Evolutionary conservation across 2,329 filamentous ascomycete genomes (phyloP).

Genomic region (Gremmenia infestans): DNA sequence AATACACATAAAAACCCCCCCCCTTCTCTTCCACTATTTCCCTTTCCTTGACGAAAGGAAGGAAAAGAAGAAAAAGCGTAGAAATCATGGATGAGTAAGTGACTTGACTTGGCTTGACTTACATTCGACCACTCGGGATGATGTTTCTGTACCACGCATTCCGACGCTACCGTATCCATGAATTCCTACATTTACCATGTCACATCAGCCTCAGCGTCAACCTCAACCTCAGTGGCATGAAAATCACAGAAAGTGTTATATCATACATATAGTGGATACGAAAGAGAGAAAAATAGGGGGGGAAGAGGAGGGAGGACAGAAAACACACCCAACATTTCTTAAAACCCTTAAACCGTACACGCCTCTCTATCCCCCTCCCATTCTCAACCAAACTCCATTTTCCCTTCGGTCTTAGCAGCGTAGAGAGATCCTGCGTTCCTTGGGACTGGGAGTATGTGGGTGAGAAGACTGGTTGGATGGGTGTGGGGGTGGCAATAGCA

Average conservation of each 20-base stretch:
- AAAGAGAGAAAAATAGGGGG: not conserved
- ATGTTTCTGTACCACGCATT: constrained; percentile 64
- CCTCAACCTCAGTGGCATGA: too few species aligned
- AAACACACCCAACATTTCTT: constrained; percentile 57
- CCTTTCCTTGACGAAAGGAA: too few species aligned
- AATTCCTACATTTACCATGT: constrained; percentile 51
- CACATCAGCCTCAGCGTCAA: too few species aligned
- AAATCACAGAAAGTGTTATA: not conserved
- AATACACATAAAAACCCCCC: not conserved
- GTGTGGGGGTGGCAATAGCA: too few species aligned
- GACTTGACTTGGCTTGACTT: constrained; percentile 21
- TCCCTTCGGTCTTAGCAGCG: constrained; percentile 21
- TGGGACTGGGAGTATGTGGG: constrained; percentile 12
- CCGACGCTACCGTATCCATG: constrained; percentile 65
- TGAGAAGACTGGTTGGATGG: constrained; percentile 12
- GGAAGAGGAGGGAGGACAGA: not conserved
- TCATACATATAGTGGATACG: too few species aligned
- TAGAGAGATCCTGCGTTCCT: constrained; percentile 11
- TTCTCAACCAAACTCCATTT: constrained; percentile 48
- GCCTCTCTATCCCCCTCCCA: constrained; percentile 53
- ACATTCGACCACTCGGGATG: constrained; percentile 77
- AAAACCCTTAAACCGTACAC: constrained; percentile 61
- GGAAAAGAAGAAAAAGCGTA: not conserved
- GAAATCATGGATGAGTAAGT: not conserved
- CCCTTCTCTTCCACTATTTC: too few species aligned